Percentiles rank a stretch among this genome's conserved stretches.
phyloP scores from a whole-genome alignment of 345 rosid species.

The Melastoma malabathricum region DNA sequence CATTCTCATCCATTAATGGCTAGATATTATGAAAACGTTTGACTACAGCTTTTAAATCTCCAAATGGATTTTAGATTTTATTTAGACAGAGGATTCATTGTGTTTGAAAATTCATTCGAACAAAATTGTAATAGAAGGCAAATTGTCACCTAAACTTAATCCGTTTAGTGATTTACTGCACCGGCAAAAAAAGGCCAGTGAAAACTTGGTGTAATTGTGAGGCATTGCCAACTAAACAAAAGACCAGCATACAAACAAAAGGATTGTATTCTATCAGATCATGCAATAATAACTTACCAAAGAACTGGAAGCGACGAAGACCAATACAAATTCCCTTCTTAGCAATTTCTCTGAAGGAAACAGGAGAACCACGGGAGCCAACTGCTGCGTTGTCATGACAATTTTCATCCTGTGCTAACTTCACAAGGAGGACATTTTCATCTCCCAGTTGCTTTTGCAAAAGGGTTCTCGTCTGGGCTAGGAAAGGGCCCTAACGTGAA shows the following conservation, averaged over 20 bases:
- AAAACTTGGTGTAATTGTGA: too few species aligned
- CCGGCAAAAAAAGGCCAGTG: too few species aligned
- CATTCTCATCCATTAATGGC: too few species aligned
- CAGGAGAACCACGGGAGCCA: slow-evolving; percentile 3
- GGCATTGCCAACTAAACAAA: too few species aligned
- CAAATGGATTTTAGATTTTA: too few species aligned
- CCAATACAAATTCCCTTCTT: slow-evolving; percentile 54
- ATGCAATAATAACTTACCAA: slow-evolving; percentile 30
- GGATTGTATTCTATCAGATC: not conserved
- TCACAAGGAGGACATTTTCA: slow-evolving; percentile 61
- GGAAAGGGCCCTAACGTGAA: slow-evolving; percentile 46
- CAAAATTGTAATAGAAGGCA: too few species aligned
- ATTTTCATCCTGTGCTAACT: slow-evolving; percentile 23
- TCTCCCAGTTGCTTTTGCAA: slow-evolving; percentile 65
- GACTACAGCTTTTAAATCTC: too few species aligned
- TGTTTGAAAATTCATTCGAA: too few species aligned
- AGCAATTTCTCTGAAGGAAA: slow-evolving; percentile 21
- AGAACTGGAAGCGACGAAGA: slow-evolving; percentile 47
- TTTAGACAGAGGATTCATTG: too few species aligned
- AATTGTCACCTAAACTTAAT: too few species aligned
- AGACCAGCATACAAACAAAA: not conserved
- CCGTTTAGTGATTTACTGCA: too few species aligned
- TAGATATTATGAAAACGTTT: too few species aligned
- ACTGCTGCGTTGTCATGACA: slow-evolving; percentile 3
- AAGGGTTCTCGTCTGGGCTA: slow-evolving; percentile 28